Evolutionary conservation across 495 filamentous ascomycete species (phyloP), one percentile per base, ranked within the genome.

Genomic region (Aspergillus hancockii): DNA sequence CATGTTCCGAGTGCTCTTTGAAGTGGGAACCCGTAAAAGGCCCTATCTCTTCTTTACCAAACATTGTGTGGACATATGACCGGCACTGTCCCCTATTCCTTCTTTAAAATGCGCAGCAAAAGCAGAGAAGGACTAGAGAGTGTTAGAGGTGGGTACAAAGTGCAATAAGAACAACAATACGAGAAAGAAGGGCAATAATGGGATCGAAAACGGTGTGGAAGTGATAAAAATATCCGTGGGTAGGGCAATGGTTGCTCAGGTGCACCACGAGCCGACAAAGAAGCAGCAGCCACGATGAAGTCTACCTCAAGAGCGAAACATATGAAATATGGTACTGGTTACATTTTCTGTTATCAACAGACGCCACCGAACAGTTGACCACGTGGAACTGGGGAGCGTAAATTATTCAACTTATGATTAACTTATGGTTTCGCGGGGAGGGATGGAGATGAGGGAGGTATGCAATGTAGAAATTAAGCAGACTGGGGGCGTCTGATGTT

Each of bases 1-100:
- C 38, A 55, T 64, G 56, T 45, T 63, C 60, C 23, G 64, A 49
- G 41, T 65, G 64, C 46, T 67, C 49, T 19, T 57, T 54, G 28
- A 31, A 10, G 34, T 52, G 28, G 23, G 43, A 55, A 31, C 62
- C 43, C 54, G 34, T 54, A 14, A 63, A 57, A 21, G 56, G 41
- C 3, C 49, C 47, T 16, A 49, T 43, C 3, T 59, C 36, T 9
- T 64, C 55, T 60, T 64, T 69, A 13, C 57, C 55, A 38, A 54
- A 50, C 54, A 64, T 58, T 51, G 51, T 58, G 43, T 43, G 46
- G 22, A 28, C 36, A 28, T 54, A 13, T 40, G 19, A 25, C n/a
- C 21, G 14, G 10, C 18, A n/a, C 31, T 13, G 50, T 38, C 23
- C 5, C 16, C 14, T 41, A 41, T 41, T 0, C 7, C 16, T n/a